These are phyloP conservation scores for Trichaptum fuscoviolaceum DNA, from an alignment of 768 basidiomycete genomes.

Conservation along the genomic window DNA sequence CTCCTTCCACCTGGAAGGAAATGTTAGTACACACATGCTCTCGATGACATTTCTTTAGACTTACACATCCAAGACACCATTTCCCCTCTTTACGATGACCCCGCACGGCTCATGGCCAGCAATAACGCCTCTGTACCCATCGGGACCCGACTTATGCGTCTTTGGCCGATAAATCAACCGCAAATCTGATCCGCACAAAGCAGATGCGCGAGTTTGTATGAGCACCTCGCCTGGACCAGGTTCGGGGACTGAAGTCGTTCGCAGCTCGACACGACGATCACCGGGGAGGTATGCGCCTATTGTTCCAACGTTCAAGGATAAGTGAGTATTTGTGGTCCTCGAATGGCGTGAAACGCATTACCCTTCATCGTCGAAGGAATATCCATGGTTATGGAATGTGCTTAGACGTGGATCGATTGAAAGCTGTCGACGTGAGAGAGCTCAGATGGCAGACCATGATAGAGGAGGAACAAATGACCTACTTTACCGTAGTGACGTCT, in stretches of 20 bases:
- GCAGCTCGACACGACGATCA: slow-evolving; percentile 2
- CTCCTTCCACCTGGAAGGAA: slow-evolving; percentile 5
- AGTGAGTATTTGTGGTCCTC: not conserved
- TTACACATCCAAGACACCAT: slow-evolving; percentile 5
- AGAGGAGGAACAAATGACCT: not conserved
- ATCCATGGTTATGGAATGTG: not conserved
- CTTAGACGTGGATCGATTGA: not conserved
- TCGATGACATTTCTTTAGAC: not conserved
- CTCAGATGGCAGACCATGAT: not conserved
- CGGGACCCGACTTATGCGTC: slow-evolving; percentile 2
- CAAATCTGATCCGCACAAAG: slow-evolving; percentile 6
- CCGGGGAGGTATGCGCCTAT: slow-evolving; percentile 3
- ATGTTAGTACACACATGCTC: not conserved
- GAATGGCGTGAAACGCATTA: not conserved
- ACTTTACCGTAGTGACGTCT: not conserved
- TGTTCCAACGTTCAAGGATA: not conserved
- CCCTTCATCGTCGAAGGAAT: slow-evolving; percentile 4
- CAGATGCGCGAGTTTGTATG: slow-evolving; percentile 3
- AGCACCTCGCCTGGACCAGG: slow-evolving; percentile 3
- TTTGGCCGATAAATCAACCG: slow-evolving; percentile 7
- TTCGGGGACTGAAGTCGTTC: not conserved
- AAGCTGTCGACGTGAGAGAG: not conserved
- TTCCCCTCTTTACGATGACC: slow-evolving; percentile 5
- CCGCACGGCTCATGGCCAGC: slow-evolving; percentile 8
- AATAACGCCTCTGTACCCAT: slow-evolving; percentile 5